Conservation (phyloP, 768 basidiomycete species). For the Lactifluus subvellereus region DNA sequence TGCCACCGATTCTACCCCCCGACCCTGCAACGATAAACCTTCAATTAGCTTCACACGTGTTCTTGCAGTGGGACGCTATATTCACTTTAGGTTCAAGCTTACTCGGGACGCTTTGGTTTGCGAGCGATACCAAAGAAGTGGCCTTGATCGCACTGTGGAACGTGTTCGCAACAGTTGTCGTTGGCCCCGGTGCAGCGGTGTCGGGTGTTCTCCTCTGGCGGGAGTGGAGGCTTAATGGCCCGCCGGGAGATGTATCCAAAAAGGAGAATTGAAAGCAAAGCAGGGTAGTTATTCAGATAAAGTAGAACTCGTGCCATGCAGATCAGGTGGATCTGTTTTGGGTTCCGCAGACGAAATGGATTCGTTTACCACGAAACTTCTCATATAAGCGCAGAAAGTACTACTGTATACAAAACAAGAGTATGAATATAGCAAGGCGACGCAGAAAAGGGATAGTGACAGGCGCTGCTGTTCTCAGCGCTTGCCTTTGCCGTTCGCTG, state of each 20-base stretch:
- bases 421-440: slow-evolving; percentile 4
- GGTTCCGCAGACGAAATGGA: neutral
- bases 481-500: slow-evolving; percentile 29
- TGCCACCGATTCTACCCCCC: slow-evolving; percentile 5
- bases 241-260: neutral
- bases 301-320: no score
- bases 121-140: neutral
- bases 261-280: neutral
- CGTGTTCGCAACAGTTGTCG: slow-evolving; percentile 1
- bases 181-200: slow-evolving; percentile 22
- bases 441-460: neutral
- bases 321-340: neutral
- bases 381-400: slow-evolving; percentile 1
- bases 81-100: slow-evolving; percentile 16
- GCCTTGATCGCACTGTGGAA: slow-evolving; percentile 13
- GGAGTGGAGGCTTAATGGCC: slow-evolving; percentile 17
- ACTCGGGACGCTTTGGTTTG: slow-evolving; percentile 19
- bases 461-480: slow-evolving; percentile 2
- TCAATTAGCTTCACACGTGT: slow-evolving; percentile 2
- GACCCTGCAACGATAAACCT: slow-evolving; percentile 7
- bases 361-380: neutral
- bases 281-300: no score
- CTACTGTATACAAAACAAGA: slow-evolving; percentile 20
- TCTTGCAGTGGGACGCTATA: slow-evolving; percentile 18
- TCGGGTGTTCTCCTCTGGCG: slow-evolving; percentile 21